Evolutionary conservation across 768 basidiomycete species (phyloP), one percentile per base, ranked within the genome.

Genomic region (Pleurotus sapidus): DNA sequence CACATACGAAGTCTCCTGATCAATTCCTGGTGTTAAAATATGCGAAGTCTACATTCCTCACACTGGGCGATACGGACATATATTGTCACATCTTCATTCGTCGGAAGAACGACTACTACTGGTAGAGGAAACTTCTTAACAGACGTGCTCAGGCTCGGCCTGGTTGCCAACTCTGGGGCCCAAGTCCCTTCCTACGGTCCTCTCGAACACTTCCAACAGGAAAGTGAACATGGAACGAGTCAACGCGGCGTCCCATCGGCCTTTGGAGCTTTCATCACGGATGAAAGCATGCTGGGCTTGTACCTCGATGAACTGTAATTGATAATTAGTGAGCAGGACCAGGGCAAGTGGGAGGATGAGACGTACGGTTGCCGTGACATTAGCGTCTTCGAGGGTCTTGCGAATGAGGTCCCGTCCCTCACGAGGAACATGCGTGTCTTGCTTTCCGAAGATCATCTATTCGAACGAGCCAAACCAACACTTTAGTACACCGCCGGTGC

Each of bases 261-360:
- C 95, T 69, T 97, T 98, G 27, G 89, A 92, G 5, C 83, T 81
- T 64, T 95, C 93, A 68, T 96, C 95, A 4, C 95, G 86, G 59
- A 98, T 88, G 72, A 98, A 98, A 3, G 96, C 96, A 63, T 98
- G 95, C 65, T 98, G 95, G 0, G 95, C 96, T 70, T 97, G 94
- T 12, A 98, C 93, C 70, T 98, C 96, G 58, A 97, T 74, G 70
- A 95, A 95, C 91, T 95, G 67, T 11, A 55, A 47, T 27, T 11
- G 23, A 4, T 50, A 54, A 51, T 24, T 37, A 48, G 24, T 25
- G 7, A 34, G 5, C n/a, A 27, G 37, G 30, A 11, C 57, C 49
- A n/a, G 45, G n/a, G 17, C 20, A 48, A 9, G 5, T n/a, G 5
- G 15, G 40, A 37, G 37, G 6, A 14, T 27, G 49, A 51, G 23